Conservation (phyloP, 2,329 filamentous ascomycete species). For the Cryoendolithus antarcticus region DNA sequence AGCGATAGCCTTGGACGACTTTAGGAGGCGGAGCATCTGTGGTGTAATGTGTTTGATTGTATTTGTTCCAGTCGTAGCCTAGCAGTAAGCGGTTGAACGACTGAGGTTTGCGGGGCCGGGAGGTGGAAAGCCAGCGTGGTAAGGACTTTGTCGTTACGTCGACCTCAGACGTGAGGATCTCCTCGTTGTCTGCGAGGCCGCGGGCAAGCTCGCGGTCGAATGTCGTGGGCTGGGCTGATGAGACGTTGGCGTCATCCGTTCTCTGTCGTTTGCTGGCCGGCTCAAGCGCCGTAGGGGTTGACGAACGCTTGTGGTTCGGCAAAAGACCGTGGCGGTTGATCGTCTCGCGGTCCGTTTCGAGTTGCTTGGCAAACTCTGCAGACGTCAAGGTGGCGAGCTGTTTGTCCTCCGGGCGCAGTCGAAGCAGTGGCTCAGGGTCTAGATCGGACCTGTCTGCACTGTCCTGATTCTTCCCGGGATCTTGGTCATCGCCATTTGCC, state of each 20-base stretch:
- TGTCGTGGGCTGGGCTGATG: background rate
- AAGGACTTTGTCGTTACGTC: constrained; percentile 55
- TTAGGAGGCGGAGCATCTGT: constrained; percentile 96
- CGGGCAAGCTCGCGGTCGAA: constrained; percentile 77
- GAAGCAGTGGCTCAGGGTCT: constrained; percentile 56
- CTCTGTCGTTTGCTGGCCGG: constrained; percentile 17
- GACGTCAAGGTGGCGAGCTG: constrained; percentile 45
- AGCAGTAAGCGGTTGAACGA: constrained; percentile 98
- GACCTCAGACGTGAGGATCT: constrained; percentile 88
- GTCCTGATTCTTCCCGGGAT: too few species aligned
- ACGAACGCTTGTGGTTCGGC: constrained; percentile 39
- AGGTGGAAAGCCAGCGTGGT: constrained; percentile 32
- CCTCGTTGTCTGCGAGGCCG: constrained; percentile 84
- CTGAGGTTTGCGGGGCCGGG: constrained; percentile 74
- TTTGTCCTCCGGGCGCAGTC: constrained; percentile 53
- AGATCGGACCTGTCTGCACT: constrained; percentile 19
- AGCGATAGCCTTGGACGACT: constrained; percentile 97
- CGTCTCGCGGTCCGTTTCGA: constrained; percentile 48
- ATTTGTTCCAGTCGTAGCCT: constrained; percentile 99
- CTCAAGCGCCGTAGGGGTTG: constrained; percentile 3
- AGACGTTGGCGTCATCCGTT: constrained; percentile 8
- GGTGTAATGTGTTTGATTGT: constrained; percentile 99
- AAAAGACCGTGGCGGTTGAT: constrained; percentile 55
- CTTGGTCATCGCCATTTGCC: too few species aligned
- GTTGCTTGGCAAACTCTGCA: constrained; percentile 42